Evolutionary conservation across 1,139 yeast genomes (phyloP), one percentile per base, ranked within the genome.

Genomic region (Kodamaea sp.): DNA sequence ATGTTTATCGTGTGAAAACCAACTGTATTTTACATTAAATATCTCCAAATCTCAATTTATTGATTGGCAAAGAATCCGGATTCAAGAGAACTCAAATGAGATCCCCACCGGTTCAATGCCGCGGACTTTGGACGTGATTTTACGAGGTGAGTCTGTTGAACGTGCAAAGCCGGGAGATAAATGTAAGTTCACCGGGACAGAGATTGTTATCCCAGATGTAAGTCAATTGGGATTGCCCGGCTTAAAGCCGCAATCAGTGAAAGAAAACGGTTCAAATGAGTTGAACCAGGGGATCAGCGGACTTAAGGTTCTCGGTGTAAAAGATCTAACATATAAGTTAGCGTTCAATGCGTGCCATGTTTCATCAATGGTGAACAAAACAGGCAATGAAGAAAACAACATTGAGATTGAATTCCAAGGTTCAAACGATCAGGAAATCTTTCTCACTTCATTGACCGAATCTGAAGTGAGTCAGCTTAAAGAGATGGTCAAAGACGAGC

Each of bases 101-200:
- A 92, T 92, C 43, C 99, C 99, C 24, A 89, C 97, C 0, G 99
- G 99, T 25, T 88, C 97, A 2, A 92, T 92, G 99, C 99, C 99
- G 28, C 78, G 99, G 60, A 92, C 97, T 7, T 66, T 92, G 50
- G 98, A 92, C 61, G 95, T 92, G 24, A 85, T 92, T 40, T 67
- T 92, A 41, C 75, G 98, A 54, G 98, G 98, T 34, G 97, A 92
- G 53, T 76, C 89, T 37, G 98, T 94, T 7, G 99, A 92, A 60
- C 76, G 90, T 49, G 97, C 97, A 3, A 94, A 92, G 62, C 97
- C 99, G 1, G 99, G 99, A 49, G 98, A 92, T 61, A 86, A 89
- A 60, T 88, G 97, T 65, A 80, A 81, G 50, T 90, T 94, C 60
- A 88, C 96, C 0, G 99, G 99, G 36, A 85, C 96, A 1, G 95